phyloP scores from a whole-genome alignment of 768 basidiomycete species.

The Piloderma croceum region DNA sequence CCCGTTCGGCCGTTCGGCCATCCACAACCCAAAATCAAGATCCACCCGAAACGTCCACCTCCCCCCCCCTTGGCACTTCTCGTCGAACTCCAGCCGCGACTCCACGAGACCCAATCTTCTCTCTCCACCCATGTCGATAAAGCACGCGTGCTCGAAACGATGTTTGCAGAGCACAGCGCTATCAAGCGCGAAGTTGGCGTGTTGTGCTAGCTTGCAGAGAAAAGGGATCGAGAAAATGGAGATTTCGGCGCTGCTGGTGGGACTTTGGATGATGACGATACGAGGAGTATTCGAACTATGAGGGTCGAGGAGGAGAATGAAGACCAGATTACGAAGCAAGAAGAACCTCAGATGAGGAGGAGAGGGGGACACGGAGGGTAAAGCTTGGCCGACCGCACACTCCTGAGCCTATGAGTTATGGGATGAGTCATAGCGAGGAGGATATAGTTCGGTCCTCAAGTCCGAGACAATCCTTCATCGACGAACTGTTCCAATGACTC shows the following conservation, averaged over 20 bases:
- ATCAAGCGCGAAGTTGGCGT: constrained; percentile 73
- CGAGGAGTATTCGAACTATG: too few species aligned
- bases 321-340: constrained; percentile 44
- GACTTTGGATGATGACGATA: too few species aligned
- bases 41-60: too few species aligned
- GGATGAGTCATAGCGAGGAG: constrained; percentile 44
- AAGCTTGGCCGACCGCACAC: constrained; percentile 71
- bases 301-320: constrained; percentile 68
- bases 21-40: too few species aligned
- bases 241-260: too few species aligned
- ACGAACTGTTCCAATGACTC: too few species aligned
- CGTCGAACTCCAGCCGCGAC: constrained; percentile 71
- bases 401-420: constrained; percentile 68
- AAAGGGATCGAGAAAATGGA: too few species aligned
- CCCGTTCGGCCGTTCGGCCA: too few species aligned
- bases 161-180: constrained; percentile 78
- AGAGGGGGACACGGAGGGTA: constrained; percentile 38
- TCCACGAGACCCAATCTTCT: constrained; percentile 77
- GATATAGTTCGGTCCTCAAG: constrained; percentile 9
- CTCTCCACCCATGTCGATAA: constrained; percentile 77
- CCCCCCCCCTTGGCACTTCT: too few species aligned
- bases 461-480: too few species aligned
- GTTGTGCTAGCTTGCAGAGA: constrained; percentile 69
- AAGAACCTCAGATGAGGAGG: too few species aligned
- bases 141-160: constrained; percentile 72